These are phyloP conservation scores for Pulveroboletus sp. DNA, from an alignment of 768 basidiomycete species.

Conservation along the genomic window DNA sequence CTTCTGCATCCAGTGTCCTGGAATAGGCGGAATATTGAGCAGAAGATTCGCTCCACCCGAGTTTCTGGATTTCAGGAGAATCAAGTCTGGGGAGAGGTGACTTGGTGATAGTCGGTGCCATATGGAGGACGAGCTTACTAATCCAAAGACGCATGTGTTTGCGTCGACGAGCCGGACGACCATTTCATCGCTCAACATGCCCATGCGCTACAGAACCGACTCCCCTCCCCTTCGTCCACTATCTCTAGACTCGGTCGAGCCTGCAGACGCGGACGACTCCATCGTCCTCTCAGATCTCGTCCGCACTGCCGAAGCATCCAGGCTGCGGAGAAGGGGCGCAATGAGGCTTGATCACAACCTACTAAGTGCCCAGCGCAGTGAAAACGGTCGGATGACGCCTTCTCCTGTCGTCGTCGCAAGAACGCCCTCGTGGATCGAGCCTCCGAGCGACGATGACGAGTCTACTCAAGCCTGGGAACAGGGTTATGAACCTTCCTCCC, in stretches of 20 bases:
- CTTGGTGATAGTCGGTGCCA: no score
- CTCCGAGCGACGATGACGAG: conserved; percentile 32
- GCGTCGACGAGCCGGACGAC: conserved; percentile 17
- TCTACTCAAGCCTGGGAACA: conserved; percentile 34
- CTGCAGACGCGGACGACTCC: conserved; percentile 57
- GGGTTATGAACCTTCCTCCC: conserved; percentile 27
- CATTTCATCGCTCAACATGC: conserved; percentile 27
- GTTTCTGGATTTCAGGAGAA: no score
- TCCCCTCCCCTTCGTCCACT: conserved; percentile 6
- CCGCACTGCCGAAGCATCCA: conserved; percentile 69
- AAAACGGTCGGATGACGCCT: conserved; percentile 22
- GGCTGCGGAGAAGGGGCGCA: conserved; percentile 69
- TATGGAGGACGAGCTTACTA: no score
- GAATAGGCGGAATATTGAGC: no score
- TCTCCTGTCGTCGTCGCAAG: conserved; percentile 27
- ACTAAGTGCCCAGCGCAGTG: conserved; percentile 27
- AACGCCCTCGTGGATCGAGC: conserved; percentile 34
- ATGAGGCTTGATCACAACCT: conserved; percentile 54
- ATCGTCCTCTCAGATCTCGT: conserved; percentile 72
- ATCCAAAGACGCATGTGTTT: conserved; percentile 4
- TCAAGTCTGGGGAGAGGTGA: no score
- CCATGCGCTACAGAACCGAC: conserved; percentile 29
- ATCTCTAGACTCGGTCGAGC: conserved; percentile 23
- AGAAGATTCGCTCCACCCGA: no score
- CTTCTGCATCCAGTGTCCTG: no score